Base-by-base conservation (phyloP, 371 early-diverging fungal genomes). In the Mucor racemosus region DNA sequence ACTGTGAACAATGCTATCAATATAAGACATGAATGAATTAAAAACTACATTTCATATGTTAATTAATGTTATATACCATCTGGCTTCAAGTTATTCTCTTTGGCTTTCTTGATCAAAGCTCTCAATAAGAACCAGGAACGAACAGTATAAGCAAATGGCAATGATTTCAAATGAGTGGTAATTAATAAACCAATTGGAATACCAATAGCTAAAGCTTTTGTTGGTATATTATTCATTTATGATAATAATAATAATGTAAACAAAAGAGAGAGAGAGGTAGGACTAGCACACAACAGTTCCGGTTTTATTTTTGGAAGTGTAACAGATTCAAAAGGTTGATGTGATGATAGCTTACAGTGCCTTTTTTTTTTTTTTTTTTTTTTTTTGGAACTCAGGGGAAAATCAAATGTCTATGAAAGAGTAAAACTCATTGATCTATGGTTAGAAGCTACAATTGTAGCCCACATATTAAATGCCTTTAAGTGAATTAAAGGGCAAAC, bases 61-160 rank as follows among this genome's bases (percentile, higher is more conserved):
- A 8, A 60, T 41, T 31, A 9, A 5, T 14, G 17, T 11, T 26
- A 34, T 59, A 26, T 76, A 81, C 78, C 67, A 39, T 71, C 71
- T 46, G 81, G 81, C 38, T 64, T 40, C 19, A 78, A 55, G 0
- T 72, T 46, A 21, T 63, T 66, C 40, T 55, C 38, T 11, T 70
- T 75, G n/a, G 80, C 78, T 10, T 64, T 71, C 21, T 73, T 74
- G 13, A 80, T 64, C 10, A 80, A 46, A 9, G 65, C 60, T 13
- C 76, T 46, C 5, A 80, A 41, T 10, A 77, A 26, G 36, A 76
- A 64, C 77, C 76, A 80, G 5, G 78, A 76, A 10, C 80, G 76
- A 31, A 80, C 35, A 1, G 80, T 80, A 48, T 80, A 80, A 5
- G 64, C 75, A 36, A 80, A 57, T 4, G 80, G 80, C 40, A 77